A percentile compares a stretch with the other conserved stretches of the same genome.
These are phyloP conservation scores for Cladosporium sp. DNA, from an alignment of 2,329 filamentous ascomycete genomes.

Conservation along the genomic window DNA sequence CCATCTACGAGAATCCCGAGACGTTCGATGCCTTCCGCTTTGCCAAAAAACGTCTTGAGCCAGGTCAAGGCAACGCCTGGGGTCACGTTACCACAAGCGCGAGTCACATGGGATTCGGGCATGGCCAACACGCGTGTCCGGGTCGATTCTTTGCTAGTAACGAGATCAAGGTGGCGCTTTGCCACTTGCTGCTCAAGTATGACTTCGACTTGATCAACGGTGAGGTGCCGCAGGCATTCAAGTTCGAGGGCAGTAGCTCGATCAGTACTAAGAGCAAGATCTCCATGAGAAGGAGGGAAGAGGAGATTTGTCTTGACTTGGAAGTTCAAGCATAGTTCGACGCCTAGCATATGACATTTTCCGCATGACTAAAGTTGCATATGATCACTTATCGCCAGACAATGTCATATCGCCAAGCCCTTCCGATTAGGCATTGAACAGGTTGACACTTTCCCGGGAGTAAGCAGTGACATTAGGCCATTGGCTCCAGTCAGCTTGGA, in stretches of 20 bases:
- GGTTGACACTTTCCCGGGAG: conserved; percentile 23
- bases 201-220: conserved; percentile 28
- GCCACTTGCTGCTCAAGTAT: conserved; percentile 31
- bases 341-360: too few species aligned
- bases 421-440: conserved; percentile 16
- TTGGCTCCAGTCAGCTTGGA: conserved; percentile 24
- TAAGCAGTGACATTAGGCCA: conserved; percentile 27
- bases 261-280: conserved; percentile 8
- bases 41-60: conserved; percentile 18
- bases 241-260: conserved; percentile 8
- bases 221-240: conserved; percentile 5
- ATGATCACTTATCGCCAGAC: too few species aligned
- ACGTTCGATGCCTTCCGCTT: conserved; percentile 24
- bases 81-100: conserved; percentile 15
- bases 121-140: conserved; percentile 32
- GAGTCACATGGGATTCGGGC: conserved; percentile 26
- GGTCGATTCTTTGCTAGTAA: conserved; percentile 34
- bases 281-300: neutral
- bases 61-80: conserved; percentile 19
- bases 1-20: conserved; percentile 16
- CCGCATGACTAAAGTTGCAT: too few species aligned
- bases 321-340: neutral
- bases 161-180: conserved; percentile 33
- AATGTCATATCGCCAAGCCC: neutral
- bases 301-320: conserved; percentile 4